A percentile compares a stretch with the other conserved stretches of the same genome.
Conservation (phyloP, 2,329 filamentous ascomycete genomes). For the Xylariales sp. region DNA sequence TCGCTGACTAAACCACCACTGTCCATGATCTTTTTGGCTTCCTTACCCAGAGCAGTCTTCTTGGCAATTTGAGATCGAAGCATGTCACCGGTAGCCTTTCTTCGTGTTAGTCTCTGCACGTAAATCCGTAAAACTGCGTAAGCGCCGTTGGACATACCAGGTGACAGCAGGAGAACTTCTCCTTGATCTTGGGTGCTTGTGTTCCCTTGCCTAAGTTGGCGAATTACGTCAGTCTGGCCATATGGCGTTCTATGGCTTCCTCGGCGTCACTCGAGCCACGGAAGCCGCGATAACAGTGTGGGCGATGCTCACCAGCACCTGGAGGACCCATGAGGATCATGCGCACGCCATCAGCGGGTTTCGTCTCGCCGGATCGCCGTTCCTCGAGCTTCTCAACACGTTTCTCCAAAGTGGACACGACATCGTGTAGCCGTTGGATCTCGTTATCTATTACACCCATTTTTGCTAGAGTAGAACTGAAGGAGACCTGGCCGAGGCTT, state of each 20-base stretch:
- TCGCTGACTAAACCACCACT: conserved; percentile 95
- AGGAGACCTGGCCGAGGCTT: conserved; percentile 20
- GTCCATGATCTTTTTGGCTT: conserved; percentile 99
- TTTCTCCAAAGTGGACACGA: conserved; percentile 77
- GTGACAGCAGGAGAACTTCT: conserved; percentile 96
- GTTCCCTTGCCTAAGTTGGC: conserved; percentile 98
- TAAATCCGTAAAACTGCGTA: too few species aligned
- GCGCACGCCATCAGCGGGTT: conserved; percentile 66
- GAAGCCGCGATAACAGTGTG: too few species aligned
- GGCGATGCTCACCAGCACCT: conserved; percentile 92
- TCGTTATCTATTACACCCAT: conserved; percentile 90
- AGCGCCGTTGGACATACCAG: conserved; percentile 69
- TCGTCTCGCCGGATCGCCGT: conserved; percentile 56
- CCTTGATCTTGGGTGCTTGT: conserved; percentile 96
- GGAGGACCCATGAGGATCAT: conserved; percentile 98
- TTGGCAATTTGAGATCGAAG: conserved; percentile 95
- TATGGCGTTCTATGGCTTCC: too few species aligned
- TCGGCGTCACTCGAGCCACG: too few species aligned
- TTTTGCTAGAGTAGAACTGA: conserved; percentile 32
- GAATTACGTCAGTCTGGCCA: too few species aligned
- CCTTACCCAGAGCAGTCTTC: conserved; percentile 88
- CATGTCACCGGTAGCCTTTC: conserved; percentile 95
- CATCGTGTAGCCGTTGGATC: conserved; percentile 78
- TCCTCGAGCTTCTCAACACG: conserved; percentile 82
- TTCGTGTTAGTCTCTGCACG: conserved; percentile 10